Conservation (phyloP, 176 grass and related monocot genomes). For the Puya raimondii region DNA sequence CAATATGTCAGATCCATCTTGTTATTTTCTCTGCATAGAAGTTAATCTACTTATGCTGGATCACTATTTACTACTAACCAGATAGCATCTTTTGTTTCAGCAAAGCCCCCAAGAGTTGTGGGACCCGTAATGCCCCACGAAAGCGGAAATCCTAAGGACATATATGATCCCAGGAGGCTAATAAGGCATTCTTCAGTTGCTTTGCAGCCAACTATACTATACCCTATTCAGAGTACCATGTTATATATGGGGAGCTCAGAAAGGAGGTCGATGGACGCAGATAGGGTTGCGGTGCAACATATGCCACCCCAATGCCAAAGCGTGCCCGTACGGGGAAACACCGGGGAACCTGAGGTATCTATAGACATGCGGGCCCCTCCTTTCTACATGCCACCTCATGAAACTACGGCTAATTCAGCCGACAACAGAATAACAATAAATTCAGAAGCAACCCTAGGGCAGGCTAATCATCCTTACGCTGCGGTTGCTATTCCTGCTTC, state of each 20-base stretch:
- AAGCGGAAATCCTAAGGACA: conserved; percentile 5
- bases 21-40: neutral
- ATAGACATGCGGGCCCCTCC: neutral
- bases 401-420: neutral
- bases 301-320: neutral
- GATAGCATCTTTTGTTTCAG: conserved; percentile 8
- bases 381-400: conserved; percentile 1
- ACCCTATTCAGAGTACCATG: neutral
- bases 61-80: neutral
- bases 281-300: neutral
- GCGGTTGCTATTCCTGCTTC: conserved; percentile 1
- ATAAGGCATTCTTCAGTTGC: conserved; percentile 4
- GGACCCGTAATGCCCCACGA: conserved; percentile 13
- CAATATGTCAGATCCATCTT: neutral
- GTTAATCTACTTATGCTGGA: neutral
- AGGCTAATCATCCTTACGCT: neutral
- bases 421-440: conserved; percentile 3
- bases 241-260: neutral
- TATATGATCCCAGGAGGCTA: conserved; percentile 11
- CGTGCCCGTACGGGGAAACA: neutral
- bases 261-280: conserved; percentile 2
- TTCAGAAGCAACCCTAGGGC: neutral
- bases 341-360: neutral
- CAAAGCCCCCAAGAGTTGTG: conserved; percentile 2
- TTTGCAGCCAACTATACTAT: neutral